Percentiles rank a stretch among this genome's conserved stretches.
phyloP scores from a whole-genome alignment of 257 asterid species.

The Echites panduratus region DNA sequence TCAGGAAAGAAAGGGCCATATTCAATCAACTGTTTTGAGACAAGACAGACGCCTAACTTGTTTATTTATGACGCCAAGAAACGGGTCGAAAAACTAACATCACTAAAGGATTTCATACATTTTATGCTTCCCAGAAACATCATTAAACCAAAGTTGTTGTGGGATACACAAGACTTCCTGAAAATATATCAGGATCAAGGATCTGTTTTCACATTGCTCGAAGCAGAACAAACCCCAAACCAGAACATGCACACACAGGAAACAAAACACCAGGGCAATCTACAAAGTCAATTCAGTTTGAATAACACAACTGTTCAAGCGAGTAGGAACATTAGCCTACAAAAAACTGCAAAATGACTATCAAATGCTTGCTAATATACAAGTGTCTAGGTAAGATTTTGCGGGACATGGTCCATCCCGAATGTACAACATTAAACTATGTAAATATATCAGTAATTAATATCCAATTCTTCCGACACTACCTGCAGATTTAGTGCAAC shows the following conservation, averaged over 20 bases:
- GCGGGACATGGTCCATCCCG: neutral
- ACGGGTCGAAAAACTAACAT: too few species aligned
- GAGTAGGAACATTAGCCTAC: neutral
- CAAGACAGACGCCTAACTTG: neutral
- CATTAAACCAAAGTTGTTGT: too few species aligned
- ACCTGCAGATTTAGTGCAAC: slow-evolving; percentile 2
- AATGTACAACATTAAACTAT: neutral
- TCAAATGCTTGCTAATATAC: neutral
- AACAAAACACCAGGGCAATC: too few species aligned
- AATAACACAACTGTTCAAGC: neutral
- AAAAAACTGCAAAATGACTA: neutral
- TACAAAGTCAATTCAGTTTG: too few species aligned
- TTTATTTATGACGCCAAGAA: neutral
- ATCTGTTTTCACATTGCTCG: too few species aligned
- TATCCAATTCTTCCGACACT: neutral
- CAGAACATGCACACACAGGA: too few species aligned
- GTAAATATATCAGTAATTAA: neutral
- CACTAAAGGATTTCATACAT: too few species aligned
- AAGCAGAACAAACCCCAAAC: too few species aligned
- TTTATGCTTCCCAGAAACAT: too few species aligned
- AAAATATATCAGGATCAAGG: too few species aligned
- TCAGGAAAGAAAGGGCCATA: neutral
- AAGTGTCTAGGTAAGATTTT: neutral
- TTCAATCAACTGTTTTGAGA: neutral
- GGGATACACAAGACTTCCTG: too few species aligned